Evolutionary conservation across 306 rosid species (phyloP).

Genomic region (Cajanus cajan): DNA sequence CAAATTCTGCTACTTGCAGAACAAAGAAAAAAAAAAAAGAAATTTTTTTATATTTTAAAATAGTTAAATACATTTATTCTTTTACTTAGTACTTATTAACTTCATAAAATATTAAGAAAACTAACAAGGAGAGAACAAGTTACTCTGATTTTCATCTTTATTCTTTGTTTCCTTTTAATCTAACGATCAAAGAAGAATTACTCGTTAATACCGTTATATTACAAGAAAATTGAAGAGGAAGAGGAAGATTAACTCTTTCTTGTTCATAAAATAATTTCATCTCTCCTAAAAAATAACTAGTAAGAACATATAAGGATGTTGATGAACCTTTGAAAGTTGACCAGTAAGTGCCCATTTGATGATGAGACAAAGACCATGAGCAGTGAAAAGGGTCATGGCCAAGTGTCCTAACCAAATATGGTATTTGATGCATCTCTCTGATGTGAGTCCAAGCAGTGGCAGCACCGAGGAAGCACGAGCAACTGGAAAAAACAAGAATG

Average conservation of each 20-base stretch:
- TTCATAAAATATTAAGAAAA: not conserved
- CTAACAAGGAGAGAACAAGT: too few relatives aligned
- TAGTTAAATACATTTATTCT: not conserved
- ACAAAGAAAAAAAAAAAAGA: not conserved
- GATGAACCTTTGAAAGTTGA: constrained; percentile 41
- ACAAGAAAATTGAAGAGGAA: too few relatives aligned
- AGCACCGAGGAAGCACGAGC: constrained; percentile 76
- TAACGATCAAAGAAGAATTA: too few relatives aligned
- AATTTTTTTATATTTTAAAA: not conserved
- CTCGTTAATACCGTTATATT: too few relatives aligned
- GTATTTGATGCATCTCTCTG: constrained; percentile 71
- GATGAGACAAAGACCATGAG: constrained; percentile 57
- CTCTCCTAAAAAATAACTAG: too few relatives aligned
- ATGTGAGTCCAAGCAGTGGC: constrained; percentile 62
- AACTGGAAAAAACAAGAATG: constrained; percentile 69
- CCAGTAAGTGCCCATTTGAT: constrained; percentile 46
- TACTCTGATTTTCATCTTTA: too few relatives aligned
- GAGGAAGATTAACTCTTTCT: too few relatives aligned
- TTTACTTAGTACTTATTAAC: too few relatives aligned
- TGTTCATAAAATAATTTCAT: too few relatives aligned
- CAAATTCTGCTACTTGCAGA: not conserved
- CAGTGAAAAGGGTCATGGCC: constrained; percentile 60
- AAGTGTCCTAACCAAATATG: constrained; percentile 83
- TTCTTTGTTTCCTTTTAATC: too few relatives aligned
- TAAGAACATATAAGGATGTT: not conserved